phyloP scores from a whole-genome alignment of 2,329 filamentous ascomycete species.

The Didymella sp. region DNA sequence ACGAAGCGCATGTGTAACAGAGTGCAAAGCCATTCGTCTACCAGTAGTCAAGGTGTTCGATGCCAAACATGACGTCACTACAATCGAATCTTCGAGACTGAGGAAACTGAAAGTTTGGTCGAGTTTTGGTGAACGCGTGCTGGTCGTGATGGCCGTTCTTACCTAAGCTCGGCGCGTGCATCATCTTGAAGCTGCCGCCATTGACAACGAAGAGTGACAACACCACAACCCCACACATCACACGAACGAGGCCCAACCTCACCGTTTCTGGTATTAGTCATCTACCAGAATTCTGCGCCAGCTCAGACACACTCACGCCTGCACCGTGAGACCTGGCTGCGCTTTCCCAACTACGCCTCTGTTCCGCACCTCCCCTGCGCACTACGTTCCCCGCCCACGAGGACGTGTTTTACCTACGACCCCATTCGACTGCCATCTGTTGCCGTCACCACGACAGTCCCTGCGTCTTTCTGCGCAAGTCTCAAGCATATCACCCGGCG shows the following conservation, averaged over 20 bases:
- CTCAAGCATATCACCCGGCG: not conserved
- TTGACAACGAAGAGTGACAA: constrained; percentile 20
- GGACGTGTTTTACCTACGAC: not conserved
- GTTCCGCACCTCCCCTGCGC: constrained; percentile 12
- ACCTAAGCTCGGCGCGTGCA: constrained; percentile 19
- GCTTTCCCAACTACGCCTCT: constrained; percentile 6
- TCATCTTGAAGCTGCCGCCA: constrained; percentile 20
- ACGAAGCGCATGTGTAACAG: not conserved
- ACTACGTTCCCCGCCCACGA: constrained; percentile 16
- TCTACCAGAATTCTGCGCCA: constrained; percentile 18
- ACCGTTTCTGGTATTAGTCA: constrained; percentile 21
- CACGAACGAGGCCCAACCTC: constrained; percentile 18
- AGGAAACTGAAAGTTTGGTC: not conserved
- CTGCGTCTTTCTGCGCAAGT: not conserved
- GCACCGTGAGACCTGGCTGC: constrained; percentile 41
- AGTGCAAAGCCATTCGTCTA: not conserved
- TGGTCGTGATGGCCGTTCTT: constrained; percentile 18
- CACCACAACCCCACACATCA: constrained; percentile 25
- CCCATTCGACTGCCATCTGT: not conserved
- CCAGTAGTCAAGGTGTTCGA: not conserved
- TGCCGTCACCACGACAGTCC: constrained; percentile 1
- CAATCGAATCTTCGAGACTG: constrained; percentile 12
- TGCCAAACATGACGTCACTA: no score
- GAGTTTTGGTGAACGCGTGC: constrained; percentile 12
- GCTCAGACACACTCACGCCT: constrained; percentile 43